Evolutionary conservation across 495 filamentous ascomycete genomes (phyloP).

Genomic region (Aspergillus baeticus): DNA sequence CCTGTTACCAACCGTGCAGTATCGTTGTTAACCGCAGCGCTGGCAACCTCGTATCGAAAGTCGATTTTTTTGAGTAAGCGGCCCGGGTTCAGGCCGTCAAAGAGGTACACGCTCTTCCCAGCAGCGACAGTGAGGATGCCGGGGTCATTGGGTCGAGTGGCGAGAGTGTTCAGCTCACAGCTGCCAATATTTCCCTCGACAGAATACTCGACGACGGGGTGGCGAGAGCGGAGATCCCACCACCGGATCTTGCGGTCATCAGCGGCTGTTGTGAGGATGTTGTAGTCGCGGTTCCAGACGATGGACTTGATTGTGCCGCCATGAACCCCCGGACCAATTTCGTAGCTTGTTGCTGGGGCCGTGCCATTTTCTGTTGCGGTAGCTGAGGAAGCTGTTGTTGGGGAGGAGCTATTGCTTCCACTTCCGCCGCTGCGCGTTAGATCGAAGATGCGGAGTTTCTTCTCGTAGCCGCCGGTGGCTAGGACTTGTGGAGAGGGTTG

Average conservation of each 20-base stretch:
- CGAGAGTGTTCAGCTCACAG: slow-evolving; percentile 74
- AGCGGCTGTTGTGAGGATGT: slow-evolving; percentile 81
- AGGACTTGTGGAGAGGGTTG: slow-evolving; percentile 72
- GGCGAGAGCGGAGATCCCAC: slow-evolving; percentile 82
- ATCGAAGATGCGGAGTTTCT: slow-evolving; percentile 95
- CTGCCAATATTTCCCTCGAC: slow-evolving; percentile 84
- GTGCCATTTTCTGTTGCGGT: slow-evolving; percentile 31
- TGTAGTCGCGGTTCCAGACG: slow-evolving; percentile 85
- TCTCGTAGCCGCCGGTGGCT: slow-evolving; percentile 92
- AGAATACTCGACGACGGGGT: slow-evolving; percentile 65
- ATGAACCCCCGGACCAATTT: slow-evolving; percentile 83
- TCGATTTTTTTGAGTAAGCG: slow-evolving; percentile 73
- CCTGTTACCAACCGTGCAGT: slow-evolving; percentile 84
- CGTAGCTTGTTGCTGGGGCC: slow-evolving; percentile 57
- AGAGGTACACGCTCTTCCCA: slow-evolving; percentile 90
- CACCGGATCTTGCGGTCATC: slow-evolving; percentile 90
- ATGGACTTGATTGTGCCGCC: slow-evolving; percentile 89
- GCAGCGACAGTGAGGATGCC: slow-evolving; percentile 59
- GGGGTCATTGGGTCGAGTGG: slow-evolving; percentile 38
- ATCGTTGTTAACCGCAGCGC: slow-evolving; percentile 80
- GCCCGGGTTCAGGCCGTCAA: slow-evolving; percentile 70
- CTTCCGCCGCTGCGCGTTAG: slow-evolving; percentile 50
- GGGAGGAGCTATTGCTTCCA: slow-evolving; percentile 40
- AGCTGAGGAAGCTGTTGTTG: slow-evolving; percentile 26
- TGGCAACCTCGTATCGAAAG: slow-evolving; percentile 80